These are phyloP conservation scores for Ceratocystis smalleyi DNA, from an alignment of 2,329 filamentous ascomycete species.

Conservation along the genomic window DNA sequence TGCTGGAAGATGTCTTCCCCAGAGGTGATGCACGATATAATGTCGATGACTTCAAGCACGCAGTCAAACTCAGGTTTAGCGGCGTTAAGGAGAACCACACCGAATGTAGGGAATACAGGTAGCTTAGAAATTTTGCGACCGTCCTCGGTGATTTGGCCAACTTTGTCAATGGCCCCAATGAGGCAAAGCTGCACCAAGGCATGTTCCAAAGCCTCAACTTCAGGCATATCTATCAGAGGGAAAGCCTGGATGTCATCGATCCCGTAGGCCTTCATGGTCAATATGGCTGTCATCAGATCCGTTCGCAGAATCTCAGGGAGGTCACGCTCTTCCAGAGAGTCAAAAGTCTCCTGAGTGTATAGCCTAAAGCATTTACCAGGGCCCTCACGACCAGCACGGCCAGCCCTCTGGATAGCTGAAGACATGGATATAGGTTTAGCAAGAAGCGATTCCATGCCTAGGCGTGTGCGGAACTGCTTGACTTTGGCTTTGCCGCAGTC, in stretches of 20 bases:
- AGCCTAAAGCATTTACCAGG: constrained; percentile 79
- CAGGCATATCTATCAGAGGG: constrained; percentile 69
- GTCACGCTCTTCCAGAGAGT: constrained; percentile 54
- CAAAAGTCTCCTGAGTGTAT: constrained; percentile 68
- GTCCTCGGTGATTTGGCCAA: constrained; percentile 55
- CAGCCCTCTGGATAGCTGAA: constrained; percentile 78
- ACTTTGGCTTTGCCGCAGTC: constrained; percentile 90
- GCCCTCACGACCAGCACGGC: constrained; percentile 83
- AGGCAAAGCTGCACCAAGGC: constrained; percentile 66
- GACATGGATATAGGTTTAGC: constrained; percentile 86
- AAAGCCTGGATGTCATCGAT: constrained; percentile 70
- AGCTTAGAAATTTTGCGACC: constrained; percentile 68
- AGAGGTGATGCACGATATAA: constrained; percentile 50
- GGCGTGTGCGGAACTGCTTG: constrained; percentile 70
- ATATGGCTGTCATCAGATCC: constrained; percentile 68
- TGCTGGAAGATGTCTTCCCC: constrained; percentile 49
- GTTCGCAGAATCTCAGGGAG: constrained; percentile 81
- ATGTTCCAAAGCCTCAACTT: constrained; percentile 61
- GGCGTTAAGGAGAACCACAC: constrained; percentile 68
- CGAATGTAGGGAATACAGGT: constrained; percentile 67
- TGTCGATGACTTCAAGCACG: constrained; percentile 69
- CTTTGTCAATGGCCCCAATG: constrained; percentile 58
- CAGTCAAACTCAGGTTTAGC: constrained; percentile 55
- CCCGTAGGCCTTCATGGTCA: constrained; percentile 87
- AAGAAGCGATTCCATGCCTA: constrained; percentile 81